Evolutionary conservation across 805 yeast genomes (phyloP), one percentile per base, ranked within the genome.

Genomic region (Kazachstania martiniae): DNA sequence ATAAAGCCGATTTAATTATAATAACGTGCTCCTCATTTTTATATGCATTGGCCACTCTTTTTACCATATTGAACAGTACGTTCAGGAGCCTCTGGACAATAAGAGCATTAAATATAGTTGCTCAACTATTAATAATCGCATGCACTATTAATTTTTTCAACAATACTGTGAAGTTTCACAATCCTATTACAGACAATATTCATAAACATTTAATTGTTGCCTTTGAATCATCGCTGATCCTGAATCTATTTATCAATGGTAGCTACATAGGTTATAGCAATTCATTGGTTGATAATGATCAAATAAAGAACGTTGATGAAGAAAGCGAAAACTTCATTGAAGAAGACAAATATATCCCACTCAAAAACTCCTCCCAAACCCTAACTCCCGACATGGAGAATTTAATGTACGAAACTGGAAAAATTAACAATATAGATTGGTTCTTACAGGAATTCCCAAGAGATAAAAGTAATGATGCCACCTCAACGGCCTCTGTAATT

Each of bases 341-440:
- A 13, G 24, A 34, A 8, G 44, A 43, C n/a, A 51, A 39, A 31
- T 45, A 37, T 21, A 39, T 56, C 3, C 45, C 50, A 4, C 28
- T 52, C 31, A 57, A 57, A 33, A 41, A 46, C 29, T 56, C 61
- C 2, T 44, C 56, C 3, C 60, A 55, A 32, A 57, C 62, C 1
- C 27, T 57, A 14, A 53, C 56, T 1, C 54, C 61, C 12, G 49
- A 45, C 17, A 37, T 46, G 39, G 58, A 49, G 12, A 30, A 18
- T 12, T 14, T 7, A 13, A n/a, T 15, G 12, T 15, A 16, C n/a
- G 12, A 14, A 17, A 19, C 12, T 18, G 29, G 21, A 9, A 10
- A n/a, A n/a, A n/a, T n/a, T n/a, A n/a, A 23, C 8, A 15, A 13
- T 8, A 13, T 19, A 8, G 21, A 28, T 7, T 33, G 40, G 35